Evolutionary conservation across 2,329 filamentous ascomycete species (phyloP).

Genomic region (Xylaria sp.): DNA sequence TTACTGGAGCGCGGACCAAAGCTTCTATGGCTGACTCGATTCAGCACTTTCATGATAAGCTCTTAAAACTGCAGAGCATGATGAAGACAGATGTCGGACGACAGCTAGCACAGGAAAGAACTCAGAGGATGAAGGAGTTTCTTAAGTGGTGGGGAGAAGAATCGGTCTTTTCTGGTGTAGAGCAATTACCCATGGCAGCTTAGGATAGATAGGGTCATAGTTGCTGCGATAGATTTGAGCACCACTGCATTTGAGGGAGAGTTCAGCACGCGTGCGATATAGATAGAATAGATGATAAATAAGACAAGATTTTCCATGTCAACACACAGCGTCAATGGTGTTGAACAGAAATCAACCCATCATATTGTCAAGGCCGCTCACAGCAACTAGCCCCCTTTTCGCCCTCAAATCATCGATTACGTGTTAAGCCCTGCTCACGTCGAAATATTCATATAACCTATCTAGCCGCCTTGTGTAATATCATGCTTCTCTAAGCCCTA

Average conservation of each 20-base stretch:
- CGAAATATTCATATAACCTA: too few species aligned
- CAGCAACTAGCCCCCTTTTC: too few species aligned
- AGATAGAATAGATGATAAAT: too few species aligned
- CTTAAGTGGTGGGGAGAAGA: constrained; percentile 66
- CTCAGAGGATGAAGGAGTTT: constrained; percentile 57
- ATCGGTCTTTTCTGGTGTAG: constrained; percentile 36
- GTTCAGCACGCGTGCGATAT: too few species aligned
- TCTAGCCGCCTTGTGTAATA: too few species aligned
- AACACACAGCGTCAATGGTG: too few species aligned
- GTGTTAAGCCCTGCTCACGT: too few species aligned
- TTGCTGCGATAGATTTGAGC: background rate
- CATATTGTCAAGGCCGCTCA: too few species aligned
- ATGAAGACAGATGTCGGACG: constrained; percentile 67
- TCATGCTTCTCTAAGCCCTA: too few species aligned
- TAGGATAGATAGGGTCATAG: constrained; percentile 5
- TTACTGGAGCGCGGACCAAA: constrained; percentile 66
- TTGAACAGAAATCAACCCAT: too few species aligned
- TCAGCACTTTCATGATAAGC: constrained; percentile 77
- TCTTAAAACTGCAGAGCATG: constrained; percentile 67
- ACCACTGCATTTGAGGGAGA: background rate
- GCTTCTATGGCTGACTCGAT: constrained; percentile 68
- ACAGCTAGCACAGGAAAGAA: constrained; percentile 59
- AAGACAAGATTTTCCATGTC: too few species aligned
- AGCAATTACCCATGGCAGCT: constrained; percentile 32
- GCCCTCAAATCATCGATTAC: too few species aligned